Conservation (phyloP, 1,284 basidiomycete species). For the Rhodotorula sp. region DNA sequence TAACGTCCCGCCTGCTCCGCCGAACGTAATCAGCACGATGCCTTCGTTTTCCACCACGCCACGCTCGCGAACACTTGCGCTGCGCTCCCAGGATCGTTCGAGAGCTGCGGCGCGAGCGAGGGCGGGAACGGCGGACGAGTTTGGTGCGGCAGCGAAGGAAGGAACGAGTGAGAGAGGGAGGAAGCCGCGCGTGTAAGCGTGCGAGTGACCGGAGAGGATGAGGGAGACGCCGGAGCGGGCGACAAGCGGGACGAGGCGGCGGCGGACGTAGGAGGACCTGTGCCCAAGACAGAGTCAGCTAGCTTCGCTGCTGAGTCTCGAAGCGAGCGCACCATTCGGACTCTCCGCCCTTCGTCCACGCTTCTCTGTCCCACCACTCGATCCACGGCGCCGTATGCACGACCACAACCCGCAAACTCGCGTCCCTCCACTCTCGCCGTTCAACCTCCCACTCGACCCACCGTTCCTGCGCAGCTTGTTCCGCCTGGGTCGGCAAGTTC, state of each 20-base stretch:
- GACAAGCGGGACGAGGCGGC: constrained; percentile 34
- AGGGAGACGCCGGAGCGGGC: constrained; percentile 21
- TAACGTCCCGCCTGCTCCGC: constrained; percentile 41
- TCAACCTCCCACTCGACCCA: constrained; percentile 41
- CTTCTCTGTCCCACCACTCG: constrained; percentile 39
- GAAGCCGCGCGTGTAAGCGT: constrained; percentile 42
- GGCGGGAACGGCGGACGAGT: constrained; percentile 9
- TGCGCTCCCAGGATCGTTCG: constrained; percentile 28
- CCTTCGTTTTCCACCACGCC: constrained; percentile 25
- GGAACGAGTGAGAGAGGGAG: constrained; percentile 28
- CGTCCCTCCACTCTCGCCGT: constrained; percentile 33
- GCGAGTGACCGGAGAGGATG: constrained; percentile 42
- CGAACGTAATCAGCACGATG: constrained; percentile 30
- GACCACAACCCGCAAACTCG: constrained; percentile 38
- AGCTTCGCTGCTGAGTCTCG: not conserved
- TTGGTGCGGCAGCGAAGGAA: constrained; percentile 9
- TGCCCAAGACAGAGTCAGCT: fast-evolving
- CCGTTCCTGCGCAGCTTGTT: constrained; percentile 40
- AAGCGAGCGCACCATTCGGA: constrained; percentile 33
- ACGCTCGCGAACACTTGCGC: not conserved
- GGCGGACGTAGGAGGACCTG: constrained; percentile 41
- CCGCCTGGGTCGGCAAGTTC: constrained; percentile 33
- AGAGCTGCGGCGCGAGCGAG: constrained; percentile 10
- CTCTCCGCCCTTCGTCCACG: constrained; percentile 39
- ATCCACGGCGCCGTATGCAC: constrained; percentile 44